Conservation (phyloP, 2,329 filamentous ascomycete species). For the Xylariaceae sp. region DNA sequence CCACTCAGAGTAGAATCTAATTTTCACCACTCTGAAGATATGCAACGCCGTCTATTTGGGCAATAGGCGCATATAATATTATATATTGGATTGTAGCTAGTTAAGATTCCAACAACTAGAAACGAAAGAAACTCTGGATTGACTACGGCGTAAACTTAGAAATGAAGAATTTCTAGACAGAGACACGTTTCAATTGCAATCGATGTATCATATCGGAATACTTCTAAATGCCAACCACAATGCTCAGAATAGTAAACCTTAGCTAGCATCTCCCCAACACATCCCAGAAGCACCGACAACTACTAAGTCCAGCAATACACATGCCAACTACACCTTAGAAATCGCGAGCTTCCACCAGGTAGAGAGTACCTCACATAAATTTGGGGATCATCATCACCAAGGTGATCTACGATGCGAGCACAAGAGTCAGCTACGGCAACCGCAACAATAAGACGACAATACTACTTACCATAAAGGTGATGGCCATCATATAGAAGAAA, state of each 20-base stretch:
- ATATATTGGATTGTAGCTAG: no score
- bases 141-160: no score
- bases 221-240: no score
- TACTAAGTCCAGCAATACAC: no score
- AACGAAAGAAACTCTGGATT: no score
- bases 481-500: not conserved
- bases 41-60: conserved; percentile 1
- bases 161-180: no score
- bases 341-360: not conserved
- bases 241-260: no score
- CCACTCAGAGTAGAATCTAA: not conserved
- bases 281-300: no score
- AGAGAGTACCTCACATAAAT: not conserved
- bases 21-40: not conserved
- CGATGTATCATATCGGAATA: no score
- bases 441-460: not conserved
- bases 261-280: no score
- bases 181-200: no score
- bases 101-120: no score
- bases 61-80: conserved; percentile 1
- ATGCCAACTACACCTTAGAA: not conserved
- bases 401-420: conserved; percentile 6
- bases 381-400: conserved; percentile 5
- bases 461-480: conserved; percentile 1
- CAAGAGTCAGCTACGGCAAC: not conserved